Percentiles rank a stretch among this genome's conserved stretches.
phyloP scores from a whole-genome alignment of 441 rosid species.

The Gossypium davidsonii region DNA sequence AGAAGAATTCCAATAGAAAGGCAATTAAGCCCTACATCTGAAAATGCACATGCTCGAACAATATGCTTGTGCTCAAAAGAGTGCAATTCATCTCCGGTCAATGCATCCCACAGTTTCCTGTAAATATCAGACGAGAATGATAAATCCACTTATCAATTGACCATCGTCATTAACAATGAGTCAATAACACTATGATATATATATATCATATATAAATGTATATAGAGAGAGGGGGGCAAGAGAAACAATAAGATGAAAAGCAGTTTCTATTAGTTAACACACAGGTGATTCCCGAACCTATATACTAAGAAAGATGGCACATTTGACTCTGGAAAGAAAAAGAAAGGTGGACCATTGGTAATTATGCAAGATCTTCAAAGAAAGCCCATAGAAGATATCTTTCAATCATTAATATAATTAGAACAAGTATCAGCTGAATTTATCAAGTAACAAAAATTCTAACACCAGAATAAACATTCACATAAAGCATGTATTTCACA shows the following conservation, averaged over 20 bases:
- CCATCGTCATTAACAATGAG: not conserved
- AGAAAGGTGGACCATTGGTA: too few relatives aligned
- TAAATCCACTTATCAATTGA: not conserved
- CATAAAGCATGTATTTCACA: not conserved
- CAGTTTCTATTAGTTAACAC: not conserved
- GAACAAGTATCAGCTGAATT: not conserved
- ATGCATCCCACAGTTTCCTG: conserved; percentile 97
- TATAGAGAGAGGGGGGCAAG: not conserved
- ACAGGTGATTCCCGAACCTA: not conserved
- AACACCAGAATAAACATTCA: not conserved
- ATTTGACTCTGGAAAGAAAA: too few relatives aligned
- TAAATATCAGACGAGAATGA: conserved; percentile 13
- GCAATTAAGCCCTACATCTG: conserved; percentile 48
- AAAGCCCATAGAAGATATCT: not conserved
- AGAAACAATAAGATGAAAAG: not conserved
- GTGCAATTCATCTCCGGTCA: conserved; percentile 83
- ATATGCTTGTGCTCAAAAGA: conserved; percentile 97
- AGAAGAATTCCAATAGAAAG: not conserved
- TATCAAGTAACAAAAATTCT: not conserved
- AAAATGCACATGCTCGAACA: conserved; percentile 89
- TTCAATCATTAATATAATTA: not conserved
- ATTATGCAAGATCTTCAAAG: not conserved
- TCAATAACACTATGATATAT: too few relatives aligned
- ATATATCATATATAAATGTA: not conserved
- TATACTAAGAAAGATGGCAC: not conserved